Base-by-base conservation (phyloP, 2,329 filamentous ascomycete genomes). In the Cordyceps cicadae region DNA sequence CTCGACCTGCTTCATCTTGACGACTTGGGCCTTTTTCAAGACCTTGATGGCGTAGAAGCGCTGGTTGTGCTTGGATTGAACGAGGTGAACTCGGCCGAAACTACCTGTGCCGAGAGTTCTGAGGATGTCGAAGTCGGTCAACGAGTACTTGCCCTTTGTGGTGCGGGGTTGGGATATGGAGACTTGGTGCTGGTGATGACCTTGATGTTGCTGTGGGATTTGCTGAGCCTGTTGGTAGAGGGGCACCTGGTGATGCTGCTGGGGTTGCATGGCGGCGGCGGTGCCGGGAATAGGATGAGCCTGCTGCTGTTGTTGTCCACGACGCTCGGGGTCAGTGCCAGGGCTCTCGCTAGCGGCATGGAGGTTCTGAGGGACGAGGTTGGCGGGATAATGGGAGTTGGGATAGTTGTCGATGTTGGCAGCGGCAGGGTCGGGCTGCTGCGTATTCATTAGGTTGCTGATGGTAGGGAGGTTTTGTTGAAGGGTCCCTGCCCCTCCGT, bases 1-100 rank as follows among this genome's bases (percentile, higher is more conserved):
- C 76, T 99, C 94, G 63, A 99, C 92, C 76, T 99, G 94, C 84
- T 99, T 99, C 94, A 99, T 97, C 80, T 96, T 96, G 75, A 99
- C 92, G 59, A 99, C 93, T 77, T 99, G 94, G 54, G 87, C 87
- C 82, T 99, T 99, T 76, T 99, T 99, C 76, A 99, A 79, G 66
- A 99, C 94, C 79, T 99, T 99, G 76, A 99, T 88, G 51, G 94
- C 94, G 77, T 99, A 99, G 80, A 92, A 99, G 64, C 94, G 87
- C 76, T 96, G 90, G 75, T 99, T 99, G 78, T 99, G 94, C 76
- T 92, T 94, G 66, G 92, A 97, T 77, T 97, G 94, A 58, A 97
- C 94, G 63, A 99, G 80, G 72, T 99, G 94, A 50, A 99, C 94
- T 67, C 94, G 85, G 51, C 94, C 94, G 76, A 99, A 99, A 75